Evolutionary conservation across 495 filamentous ascomycete genomes (phyloP).

Genomic region (Amphirosellinia nigrospora): DNA sequence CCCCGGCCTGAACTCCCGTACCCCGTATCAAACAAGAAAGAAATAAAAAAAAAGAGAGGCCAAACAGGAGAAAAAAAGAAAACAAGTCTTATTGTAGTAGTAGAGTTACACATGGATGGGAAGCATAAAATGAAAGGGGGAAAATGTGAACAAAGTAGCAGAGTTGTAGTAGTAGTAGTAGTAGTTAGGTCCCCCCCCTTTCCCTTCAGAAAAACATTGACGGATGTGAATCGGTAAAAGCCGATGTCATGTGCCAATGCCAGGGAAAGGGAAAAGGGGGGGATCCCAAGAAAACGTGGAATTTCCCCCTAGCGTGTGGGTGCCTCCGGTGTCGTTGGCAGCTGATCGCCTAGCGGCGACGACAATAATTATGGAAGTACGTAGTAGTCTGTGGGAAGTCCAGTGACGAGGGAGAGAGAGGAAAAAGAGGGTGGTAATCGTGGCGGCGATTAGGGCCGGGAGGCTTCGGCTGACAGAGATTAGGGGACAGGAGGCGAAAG

Average conservation of each 20-base stretch:
- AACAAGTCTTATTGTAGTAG: neutral
- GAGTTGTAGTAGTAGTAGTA: neutral
- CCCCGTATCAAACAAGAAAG: neutral
- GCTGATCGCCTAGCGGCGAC: neutral
- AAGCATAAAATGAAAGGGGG: neutral
- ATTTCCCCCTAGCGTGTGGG: neutral
- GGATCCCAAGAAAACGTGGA: neutral
- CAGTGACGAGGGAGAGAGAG: neutral
- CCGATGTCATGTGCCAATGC: neutral
- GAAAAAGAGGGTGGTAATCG: neutral
- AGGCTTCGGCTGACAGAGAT: neutral
- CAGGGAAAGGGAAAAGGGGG: no score
- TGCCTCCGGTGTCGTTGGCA: neutral
- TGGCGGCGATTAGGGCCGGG: constrained; percentile 6
- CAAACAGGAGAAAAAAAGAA: neutral
- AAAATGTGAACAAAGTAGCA: neutral
- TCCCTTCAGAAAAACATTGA: no score
- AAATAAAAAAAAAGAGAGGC: neutral
- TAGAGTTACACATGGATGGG: neutral
- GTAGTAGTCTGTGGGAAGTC: neutral
- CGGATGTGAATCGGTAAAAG: neutral
- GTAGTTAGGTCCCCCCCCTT: no score
- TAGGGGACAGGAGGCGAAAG: neutral
- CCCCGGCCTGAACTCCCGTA: constrained; percentile 4
- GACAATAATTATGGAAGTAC: neutral